phyloP scores from a whole-genome alignment of 108 stramenopile genomes.

The Bacterosira constricta region DNA sequence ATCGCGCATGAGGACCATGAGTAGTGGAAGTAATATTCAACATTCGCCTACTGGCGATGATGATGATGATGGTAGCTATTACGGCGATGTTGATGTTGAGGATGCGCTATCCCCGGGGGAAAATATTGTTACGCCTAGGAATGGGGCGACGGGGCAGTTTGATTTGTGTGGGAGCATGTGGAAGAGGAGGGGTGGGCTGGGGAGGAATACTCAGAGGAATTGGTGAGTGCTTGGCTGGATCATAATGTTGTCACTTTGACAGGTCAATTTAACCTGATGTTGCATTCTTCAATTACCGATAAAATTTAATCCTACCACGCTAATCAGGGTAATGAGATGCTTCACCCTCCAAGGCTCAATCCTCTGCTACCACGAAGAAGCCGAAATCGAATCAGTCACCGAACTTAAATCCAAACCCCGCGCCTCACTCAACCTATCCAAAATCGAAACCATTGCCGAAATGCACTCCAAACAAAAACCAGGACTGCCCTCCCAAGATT shows the following conservation, averaged over 20 bases:
- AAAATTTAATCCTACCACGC: background rate
- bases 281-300: background rate
- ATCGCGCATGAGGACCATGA: too few relatives aligned
- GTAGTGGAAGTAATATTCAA: background rate
- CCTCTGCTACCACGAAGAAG: conserved; percentile 58
- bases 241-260: background rate
- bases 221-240: conserved; percentile 32
- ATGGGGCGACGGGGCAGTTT: conserved; percentile 6
- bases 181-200: conserved; percentile 61
- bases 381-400: conserved; percentile 27
- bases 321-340: conserved; percentile 41
- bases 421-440: conserved; percentile 40
- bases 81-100: background rate
- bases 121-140: background rate
- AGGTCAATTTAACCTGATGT: background rate
- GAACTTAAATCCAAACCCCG: conserved; percentile 49
- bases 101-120: background rate
- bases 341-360: conserved; percentile 53
- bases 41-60: background rate
- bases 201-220: conserved; percentile 54
- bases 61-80: background rate
- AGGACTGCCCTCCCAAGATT: conserved; percentile 40
- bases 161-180: conserved; percentile 56
- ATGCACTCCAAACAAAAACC: conserved; percentile 50
- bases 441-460: conserved; percentile 55